Percentiles rank a stretch among this genome's conserved stretches.
Conservation (phyloP, 2,329 filamentous ascomycete genomes). For the Aplosporella prunicola region DNA sequence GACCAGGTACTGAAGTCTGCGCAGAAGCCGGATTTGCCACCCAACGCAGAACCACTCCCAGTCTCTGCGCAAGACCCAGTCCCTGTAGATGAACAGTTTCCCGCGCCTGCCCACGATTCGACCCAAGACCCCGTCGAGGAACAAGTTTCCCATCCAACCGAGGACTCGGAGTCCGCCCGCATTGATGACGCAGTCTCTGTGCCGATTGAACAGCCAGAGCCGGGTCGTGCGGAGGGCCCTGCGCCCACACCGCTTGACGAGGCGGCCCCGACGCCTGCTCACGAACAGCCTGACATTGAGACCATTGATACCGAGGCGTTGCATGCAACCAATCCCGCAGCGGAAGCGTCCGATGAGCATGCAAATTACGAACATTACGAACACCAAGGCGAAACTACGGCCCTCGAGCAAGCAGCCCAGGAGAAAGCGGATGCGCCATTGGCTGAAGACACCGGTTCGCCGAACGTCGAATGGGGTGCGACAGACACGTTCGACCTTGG, state of each 20-base stretch:
- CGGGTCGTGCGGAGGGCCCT: too few species aligned
- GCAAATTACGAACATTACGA: conserved; percentile 32
- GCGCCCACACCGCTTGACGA: neutral
- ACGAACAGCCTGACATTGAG: conserved; percentile 11
- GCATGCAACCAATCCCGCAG: conserved; percentile 13
- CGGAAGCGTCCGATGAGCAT: conserved; percentile 14
- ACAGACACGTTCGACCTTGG: conserved; percentile 10
- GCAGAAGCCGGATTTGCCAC: too few species aligned
- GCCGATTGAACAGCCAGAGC: neutral
- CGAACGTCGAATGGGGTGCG: conserved; percentile 17
- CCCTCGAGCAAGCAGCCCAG: conserved; percentile 36
- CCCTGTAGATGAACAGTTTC: too few species aligned
- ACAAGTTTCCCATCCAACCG: too few species aligned
- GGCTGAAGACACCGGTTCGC: conserved; percentile 30
- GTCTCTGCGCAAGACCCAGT: too few species aligned
- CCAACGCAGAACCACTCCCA: too few species aligned
- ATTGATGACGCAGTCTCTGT: neutral
- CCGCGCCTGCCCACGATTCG: neutral
- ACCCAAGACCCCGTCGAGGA: neutral
- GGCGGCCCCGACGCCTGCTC: neutral
- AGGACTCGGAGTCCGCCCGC: neutral
- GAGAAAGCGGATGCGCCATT: conserved; percentile 34
- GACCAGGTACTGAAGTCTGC: too few species aligned
- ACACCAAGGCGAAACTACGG: conserved; percentile 36
- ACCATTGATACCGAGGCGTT: conserved; percentile 11